Percentiles rank a stretch among this genome's conserved stretches.
phyloP scores from a whole-genome alignment of 805 yeast species.

The Spathaspora gorwiae region DNA sequence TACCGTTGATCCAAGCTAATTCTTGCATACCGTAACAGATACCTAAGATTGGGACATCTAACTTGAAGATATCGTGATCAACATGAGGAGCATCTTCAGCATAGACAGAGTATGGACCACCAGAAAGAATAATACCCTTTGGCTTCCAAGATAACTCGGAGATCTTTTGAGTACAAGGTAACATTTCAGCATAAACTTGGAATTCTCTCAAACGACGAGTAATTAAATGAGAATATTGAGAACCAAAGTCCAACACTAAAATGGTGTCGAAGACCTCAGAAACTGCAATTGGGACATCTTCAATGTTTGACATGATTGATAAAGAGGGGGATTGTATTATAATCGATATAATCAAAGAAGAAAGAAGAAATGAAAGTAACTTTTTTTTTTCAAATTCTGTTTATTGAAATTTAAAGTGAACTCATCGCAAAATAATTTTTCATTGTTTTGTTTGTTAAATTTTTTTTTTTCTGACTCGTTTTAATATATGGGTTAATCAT shows the following conservation, averaged over 20 bases:
- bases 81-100: constrained; percentile 96
- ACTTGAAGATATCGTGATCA: constrained; percentile 86
- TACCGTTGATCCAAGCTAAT: constrained; percentile 95
- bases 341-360: too few species aligned
- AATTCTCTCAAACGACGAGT: constrained; percentile 97
- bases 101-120: constrained; percentile 97
- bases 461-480: too few species aligned
- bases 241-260: constrained; percentile 94
- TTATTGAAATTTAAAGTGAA: too few species aligned
- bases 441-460: too few species aligned
- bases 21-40: constrained; percentile 99
- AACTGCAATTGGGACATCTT: constrained; percentile 55
- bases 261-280: constrained; percentile 92
- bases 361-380: too few species aligned
- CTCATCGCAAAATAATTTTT: too few species aligned
- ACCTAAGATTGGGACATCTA: constrained; percentile 91
- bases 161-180: constrained; percentile 98
- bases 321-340: constrained; percentile 2
- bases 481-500: too few species aligned
- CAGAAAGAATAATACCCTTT: constrained; percentile 91
- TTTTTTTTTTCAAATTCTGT: too few species aligned
- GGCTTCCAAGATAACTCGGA: constrained; percentile 90
- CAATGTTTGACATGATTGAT: constrained; percentile 7
- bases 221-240: constrained; percentile 95
- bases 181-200: constrained; percentile 98